Evolutionary conservation across 805 yeast species (phyloP), one percentile per base, ranked within the genome.

Genomic region (Torulaspora delbrueckii): DNA sequence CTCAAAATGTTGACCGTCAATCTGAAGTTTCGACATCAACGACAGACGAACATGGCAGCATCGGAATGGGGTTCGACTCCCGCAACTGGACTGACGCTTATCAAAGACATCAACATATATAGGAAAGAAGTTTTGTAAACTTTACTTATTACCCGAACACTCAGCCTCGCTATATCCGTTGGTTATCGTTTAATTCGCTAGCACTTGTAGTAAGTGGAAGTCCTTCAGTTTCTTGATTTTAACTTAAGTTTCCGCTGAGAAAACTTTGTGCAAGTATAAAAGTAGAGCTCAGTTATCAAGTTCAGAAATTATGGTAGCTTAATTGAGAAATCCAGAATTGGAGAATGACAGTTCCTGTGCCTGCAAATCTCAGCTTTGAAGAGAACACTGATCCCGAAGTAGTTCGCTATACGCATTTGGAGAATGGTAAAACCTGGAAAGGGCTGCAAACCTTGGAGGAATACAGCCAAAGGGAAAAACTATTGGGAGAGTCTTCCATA

Each of bases 401-500:
- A n/a, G 65, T 65, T 28, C 50, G 58, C 27, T 66, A 50, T 46
- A 69, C 74, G 13, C 74, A 69, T 41, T n/a, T 49, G 33, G 55
- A 58, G 38, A 70, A 69, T 50, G 56, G 67, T 4, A 55, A 13
- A 4, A 51, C 52, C 1, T 71, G 75, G 75, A 62, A 57, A 46
- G 62, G 67, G 8, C 34, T 45, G 6, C 48, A 68, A 25, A 60
- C 66, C 1, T 26, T 49, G 4, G 71, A 67, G 31, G 61, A 69
- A 37, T 71, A 71, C 44, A 62, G 62, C 22, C 65, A 63, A 10
- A 63, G 75, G 47, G 74, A 71, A 50, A 45, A 54, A 51, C 5
- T 54, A 10, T 44, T 66, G n/a, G 69, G 71, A 1, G 45, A 48
- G 4, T 54, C 68, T 5, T 56, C 57, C 23, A 45, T 61, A 32